Percentiles rank a stretch among this genome's conserved stretches.
phyloP scores from a whole-genome alignment of 2,329 filamentous ascomycete genomes.

The Phaeosphaeriaceae sp. region DNA sequence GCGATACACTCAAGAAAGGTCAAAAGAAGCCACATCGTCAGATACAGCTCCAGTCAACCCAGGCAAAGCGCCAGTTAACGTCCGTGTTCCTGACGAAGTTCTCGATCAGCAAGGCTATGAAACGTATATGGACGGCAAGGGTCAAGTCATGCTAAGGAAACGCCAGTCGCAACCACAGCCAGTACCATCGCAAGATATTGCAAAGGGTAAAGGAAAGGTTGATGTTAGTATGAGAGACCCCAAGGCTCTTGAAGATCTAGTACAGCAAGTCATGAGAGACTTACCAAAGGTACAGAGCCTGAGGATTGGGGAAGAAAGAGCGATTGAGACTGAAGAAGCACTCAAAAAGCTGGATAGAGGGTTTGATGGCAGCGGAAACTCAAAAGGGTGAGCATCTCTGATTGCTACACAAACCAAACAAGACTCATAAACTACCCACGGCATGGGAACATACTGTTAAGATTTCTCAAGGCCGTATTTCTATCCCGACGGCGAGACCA shows the following conservation, averaged over 20 bases:
- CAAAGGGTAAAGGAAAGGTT: conserved; percentile 35
- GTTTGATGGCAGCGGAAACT: conserved; percentile 38
- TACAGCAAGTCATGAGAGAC: conserved; percentile 56
- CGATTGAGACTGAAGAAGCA: conserved; percentile 44
- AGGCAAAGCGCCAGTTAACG: conserved; percentile 24
- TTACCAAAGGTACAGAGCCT: conserved; percentile 49
- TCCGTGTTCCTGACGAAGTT: conserved; percentile 55
- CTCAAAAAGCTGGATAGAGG: conserved; percentile 54
- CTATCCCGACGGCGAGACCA: too few relatives aligned
- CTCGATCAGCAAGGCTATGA: conserved; percentile 58
- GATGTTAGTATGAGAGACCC: conserved; percentile 48
- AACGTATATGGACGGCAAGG: conserved; percentile 57
- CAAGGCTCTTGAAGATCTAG: conserved; percentile 51
- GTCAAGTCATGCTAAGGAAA: conserved; percentile 55
- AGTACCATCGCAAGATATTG: conserved; percentile 12
- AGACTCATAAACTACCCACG: too few relatives aligned
- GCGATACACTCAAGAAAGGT: conserved; percentile 31
- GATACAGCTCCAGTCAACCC: not conserved
- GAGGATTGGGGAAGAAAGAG: conserved; percentile 50
- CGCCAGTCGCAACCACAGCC: conserved; percentile 39
- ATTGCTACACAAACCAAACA: too few relatives aligned
- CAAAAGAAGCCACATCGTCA: conserved; percentile 16
- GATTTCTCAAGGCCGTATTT: too few relatives aligned
- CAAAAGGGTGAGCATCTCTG: not conserved
- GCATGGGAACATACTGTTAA: too few relatives aligned